Base-by-base conservation (phyloP, 2,329 filamentous ascomycete species). In the Metarhizium sp. region DNA sequence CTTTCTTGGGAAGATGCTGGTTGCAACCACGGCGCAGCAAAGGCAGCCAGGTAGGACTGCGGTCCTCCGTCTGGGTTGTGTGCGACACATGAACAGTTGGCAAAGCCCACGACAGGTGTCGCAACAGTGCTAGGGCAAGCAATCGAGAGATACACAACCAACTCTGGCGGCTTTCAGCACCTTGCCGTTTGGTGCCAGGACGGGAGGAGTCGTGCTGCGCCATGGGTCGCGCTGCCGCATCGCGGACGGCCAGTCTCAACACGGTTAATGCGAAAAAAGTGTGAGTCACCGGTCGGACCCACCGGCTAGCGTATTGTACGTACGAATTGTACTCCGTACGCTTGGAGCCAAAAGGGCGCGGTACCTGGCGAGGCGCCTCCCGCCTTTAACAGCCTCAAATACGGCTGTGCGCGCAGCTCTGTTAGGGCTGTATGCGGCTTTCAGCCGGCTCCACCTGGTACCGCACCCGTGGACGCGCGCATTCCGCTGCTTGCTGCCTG, bases 401-500 rank as follows among this genome's bases (percentile, higher is more conserved):
- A n/a, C 11, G 1, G 18, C 45, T 6, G 13, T 1, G 6, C n/a
- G 13, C 16, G 1, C 2, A 2, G 40, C 50, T 42, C 20, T 56
- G 58, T 34, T 58, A 55, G 38, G 30, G 7, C 16, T 38, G 32
- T 13, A 20, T 54, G 55, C 47, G 32, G 50, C n/a, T 42, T 13
- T 30, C 10, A 30, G 16, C 29, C 29, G 5, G 6, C 42, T 30
- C 25, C 29, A 6, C 16, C 50, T 50, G 54, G 61, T 63, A 60
- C 61, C 60, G 47, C 55, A 50, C 46, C 50, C 43, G 52, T 46
- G 50, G 20, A 51, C 34, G 52, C 57, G 55, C 51, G 52, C 55
- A 49, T 58, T 55, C 50, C 54, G 57, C 55, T 34, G 52, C 59
- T 75, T 69, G 71, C 67, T 76, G 74, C 74, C 74, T 77, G 72